phyloP scores from a whole-genome alignment of 2,329 filamentous ascomycete species.

The Lecanicillium sp. region DNA sequence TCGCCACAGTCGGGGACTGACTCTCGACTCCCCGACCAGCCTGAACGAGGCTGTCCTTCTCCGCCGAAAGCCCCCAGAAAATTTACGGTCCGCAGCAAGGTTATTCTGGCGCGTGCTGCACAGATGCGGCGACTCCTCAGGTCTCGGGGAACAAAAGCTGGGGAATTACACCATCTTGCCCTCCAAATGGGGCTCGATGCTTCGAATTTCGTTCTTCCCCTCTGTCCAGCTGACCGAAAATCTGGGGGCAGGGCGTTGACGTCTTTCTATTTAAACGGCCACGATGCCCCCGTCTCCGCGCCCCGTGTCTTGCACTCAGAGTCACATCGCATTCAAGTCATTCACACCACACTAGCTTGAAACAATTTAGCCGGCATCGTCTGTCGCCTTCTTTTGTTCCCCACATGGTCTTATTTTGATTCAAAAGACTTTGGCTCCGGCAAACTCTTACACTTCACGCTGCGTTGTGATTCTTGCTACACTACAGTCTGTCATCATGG shows the following conservation, averaged over 20 bases:
- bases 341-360: neutral
- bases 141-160: constrained; percentile 7
- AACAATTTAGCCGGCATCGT: neutral
- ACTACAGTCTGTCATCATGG: neutral
- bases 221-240: neutral
- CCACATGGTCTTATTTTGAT: constrained; percentile 5
- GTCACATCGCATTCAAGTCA: neutral
- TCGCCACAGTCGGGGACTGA: constrained; percentile 2
- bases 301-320: neutral
- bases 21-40: neutral
- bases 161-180: constrained; percentile 1
- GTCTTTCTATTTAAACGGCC: constrained; percentile 2
- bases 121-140: neutral
- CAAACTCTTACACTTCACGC: neutral
- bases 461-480: neutral
- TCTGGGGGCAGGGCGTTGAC: neutral
- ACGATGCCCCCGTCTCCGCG: neutral
- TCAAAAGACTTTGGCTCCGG: neutral
- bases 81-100: neutral
- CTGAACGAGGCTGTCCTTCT: neutral
- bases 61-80: constrained; percentile 4
- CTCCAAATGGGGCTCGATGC: neutral
- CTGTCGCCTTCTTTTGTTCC: neutral
- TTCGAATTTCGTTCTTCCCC: neutral
- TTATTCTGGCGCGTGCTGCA: neutral